Base-by-base conservation (phyloP, 768 basidiomycete genomes). In the Serpula lacrymans region DNA sequence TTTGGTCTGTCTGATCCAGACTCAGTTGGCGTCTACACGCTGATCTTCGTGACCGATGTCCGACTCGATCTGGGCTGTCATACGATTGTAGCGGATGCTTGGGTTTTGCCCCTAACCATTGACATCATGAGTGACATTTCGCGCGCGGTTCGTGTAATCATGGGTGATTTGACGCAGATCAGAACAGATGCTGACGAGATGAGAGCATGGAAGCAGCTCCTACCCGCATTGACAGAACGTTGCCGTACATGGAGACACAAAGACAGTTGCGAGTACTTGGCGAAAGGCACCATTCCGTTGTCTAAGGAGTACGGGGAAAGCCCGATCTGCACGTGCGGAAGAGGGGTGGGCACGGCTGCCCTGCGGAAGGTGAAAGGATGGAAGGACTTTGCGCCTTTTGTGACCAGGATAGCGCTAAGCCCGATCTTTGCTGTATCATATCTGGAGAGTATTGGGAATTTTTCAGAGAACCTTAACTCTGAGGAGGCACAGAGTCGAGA, bases 281-380 rank as follows among this genome's bases (percentile, higher is more conserved):
- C 45, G 34, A 27, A 62, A 41, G 35, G 48, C 5, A 28, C 11
- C 12, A 57, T 76, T 16, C 76, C 77, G 0, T 55, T 72, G 3
- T 56, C 59, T 30, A 42, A 49, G 13, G 57, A 58, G 43, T 31
- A 41, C 20, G 22, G 49, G 52, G 53, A 57, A 24, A 51, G 51
- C 7, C 75, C 77, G 0, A 54, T 80, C 16, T 83, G 81, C 45
- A 63, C 61, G 3, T 82, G 80, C 34, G 79, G 79, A 2, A 54
- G 56, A 26, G 78, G 77, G 3, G 64, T 77, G 32, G 67, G 71
- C 34, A 55, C 71, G 5, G 69, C 60, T 2, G 54, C 47, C 1
- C 68, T 80, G 43, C 47, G 47, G 0, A 56, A 49, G 10, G 44
- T 54, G 1, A 31, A 47, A 10, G 45, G 50, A 8, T 80, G 74